Base-by-base conservation (phyloP, 768 basidiomycete genomes). In the Pleurotus citrinopileatus region DNA sequence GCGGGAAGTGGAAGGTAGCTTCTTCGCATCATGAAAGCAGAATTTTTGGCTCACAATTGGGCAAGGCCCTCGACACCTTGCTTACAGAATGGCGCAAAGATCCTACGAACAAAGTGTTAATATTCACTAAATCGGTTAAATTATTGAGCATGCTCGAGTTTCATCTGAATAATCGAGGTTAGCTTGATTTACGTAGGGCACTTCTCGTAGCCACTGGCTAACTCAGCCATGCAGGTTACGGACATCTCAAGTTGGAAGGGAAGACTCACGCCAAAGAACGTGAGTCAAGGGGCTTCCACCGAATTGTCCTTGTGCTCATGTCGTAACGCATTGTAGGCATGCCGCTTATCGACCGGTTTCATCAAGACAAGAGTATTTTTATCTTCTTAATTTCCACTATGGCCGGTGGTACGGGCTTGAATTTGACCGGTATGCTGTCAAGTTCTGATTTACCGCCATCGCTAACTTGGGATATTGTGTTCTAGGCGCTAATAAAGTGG, bases 51-150 rank as follows among this genome's bases (percentile, higher is more conserved):
- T 42, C 42, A 50, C 23, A 19, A 52, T 23, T 2, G n/a, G n/a
- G 4, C 1, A 58, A 94, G 89, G 81, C 91, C 0, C 72, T 94
- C 6, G 76, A 85, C 55, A 72, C 74, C 5, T 71, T 89, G 2
- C 72, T 98, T 19, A 79, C 77, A 43, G 79, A 85, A 42, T 86
- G 86, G 81, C 78, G 80, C 61, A 80, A 80, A 60, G 83, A 85
- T 43, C 62, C 61, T 5, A 75, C 79, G 0, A 94, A 91, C 70
- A 98, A 97, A 70, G 92, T 97, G 36, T 75, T 98, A 38, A 85
- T 98, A 55, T 98, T 98, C 70, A 94, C 94, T 2, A 94, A 94
- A 66, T 89, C 91, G 1, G 91, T 95, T 53, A 93, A 94, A 65
- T 71, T 98, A 22, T 74, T 98, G 10, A 87, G 89, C 15, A 92